Base-by-base conservation (phyloP, 129 eudicot genomes). In the Centrapalus pauciflorus region DNA sequence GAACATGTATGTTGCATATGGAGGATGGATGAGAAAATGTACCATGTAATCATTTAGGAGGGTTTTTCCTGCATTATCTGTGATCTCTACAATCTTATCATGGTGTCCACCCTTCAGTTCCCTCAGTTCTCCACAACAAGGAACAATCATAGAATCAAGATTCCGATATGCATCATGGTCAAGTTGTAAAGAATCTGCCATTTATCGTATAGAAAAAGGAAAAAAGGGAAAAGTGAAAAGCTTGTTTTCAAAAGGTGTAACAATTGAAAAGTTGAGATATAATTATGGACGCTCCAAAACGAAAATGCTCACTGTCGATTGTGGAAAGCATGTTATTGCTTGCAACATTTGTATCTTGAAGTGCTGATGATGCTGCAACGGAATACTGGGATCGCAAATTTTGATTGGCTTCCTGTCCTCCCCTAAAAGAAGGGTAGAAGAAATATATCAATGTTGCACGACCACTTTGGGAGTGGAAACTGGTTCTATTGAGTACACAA, bases 51-150 rank as follows among this genome's bases (percentile, higher is more conserved):
- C 95, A 49, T 79, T 75, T 72, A 80, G 74, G 46, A 90, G 93
- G 66, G 87, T 84, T 84, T 90, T 87, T 74, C 97, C 97, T 61
- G 97, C 89, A 71, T 78, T 73, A 60, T 84, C 92, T 43, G 92
- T 87, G 75, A 87, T 87, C 79, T 90, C 97, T 14, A 90, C 90
- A 35, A 75, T 80, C 79, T 90, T 87, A 67, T 87, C 89, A 69
- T 77, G 45, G 78, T 87, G 95, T 29, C 85, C 89, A 45, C 87
- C 74, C 69, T 87, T 90, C 70, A 90, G 55, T 70, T 84, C 95
- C 68, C 92, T 80, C 74, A 87, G 64, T 54, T 90, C 97, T 61
- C 86, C 89, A 62, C 87, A 82, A 66, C 90, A 87, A 76, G 97
- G 97, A 76, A 77, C 87, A 63, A 90, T 87, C 81, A 87, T 84